A percentile compares a stretch with the other conserved stretches of the same genome.
Conservation (phyloP, 495 filamentous ascomycete genomes). For the Daldinia grandis region DNA sequence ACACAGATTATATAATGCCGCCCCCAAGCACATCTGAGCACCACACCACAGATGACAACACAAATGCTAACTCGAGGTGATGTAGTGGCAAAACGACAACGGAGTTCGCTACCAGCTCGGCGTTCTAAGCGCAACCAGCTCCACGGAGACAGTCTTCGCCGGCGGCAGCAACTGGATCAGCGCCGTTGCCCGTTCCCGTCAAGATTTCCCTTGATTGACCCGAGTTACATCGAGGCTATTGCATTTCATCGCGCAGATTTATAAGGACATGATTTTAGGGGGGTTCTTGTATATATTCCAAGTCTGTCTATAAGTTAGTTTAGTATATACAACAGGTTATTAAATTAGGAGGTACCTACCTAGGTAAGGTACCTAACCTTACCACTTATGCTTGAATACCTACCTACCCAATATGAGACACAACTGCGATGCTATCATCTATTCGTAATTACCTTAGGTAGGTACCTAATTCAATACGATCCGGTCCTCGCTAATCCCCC, state of each 20-base stretch:
- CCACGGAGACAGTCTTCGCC: slow-evolving; percentile 14
- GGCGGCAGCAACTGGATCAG: slow-evolving; percentile 17
- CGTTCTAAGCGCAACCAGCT: slow-evolving; percentile 12
- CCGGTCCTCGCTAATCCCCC: too few relatives aligned
- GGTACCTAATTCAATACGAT: too few relatives aligned
- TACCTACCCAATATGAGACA: too few relatives aligned
- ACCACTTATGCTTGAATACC: too few relatives aligned
- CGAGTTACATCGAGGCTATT: too few relatives aligned
- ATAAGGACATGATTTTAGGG: background rate
- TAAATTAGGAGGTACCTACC: too few relatives aligned
- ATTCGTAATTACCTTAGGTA: too few relatives aligned
- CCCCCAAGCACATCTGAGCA: background rate
- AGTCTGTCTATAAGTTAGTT: background rate
- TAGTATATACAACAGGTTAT: background rate
- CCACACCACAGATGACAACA: background rate
- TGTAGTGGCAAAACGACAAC: background rate
- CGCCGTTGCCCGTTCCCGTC: background rate
- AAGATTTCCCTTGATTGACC: slow-evolving; percentile 11
- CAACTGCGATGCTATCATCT: too few relatives aligned
- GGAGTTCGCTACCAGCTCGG: background rate
- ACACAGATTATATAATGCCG: background rate
- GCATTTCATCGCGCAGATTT: background rate
- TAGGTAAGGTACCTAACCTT: too few relatives aligned
- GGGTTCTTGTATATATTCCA: background rate
- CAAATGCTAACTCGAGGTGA: background rate